Conservation (phyloP, 2,329 filamentous ascomycete species). For the Magnaporthiopsis incrustans region DNA sequence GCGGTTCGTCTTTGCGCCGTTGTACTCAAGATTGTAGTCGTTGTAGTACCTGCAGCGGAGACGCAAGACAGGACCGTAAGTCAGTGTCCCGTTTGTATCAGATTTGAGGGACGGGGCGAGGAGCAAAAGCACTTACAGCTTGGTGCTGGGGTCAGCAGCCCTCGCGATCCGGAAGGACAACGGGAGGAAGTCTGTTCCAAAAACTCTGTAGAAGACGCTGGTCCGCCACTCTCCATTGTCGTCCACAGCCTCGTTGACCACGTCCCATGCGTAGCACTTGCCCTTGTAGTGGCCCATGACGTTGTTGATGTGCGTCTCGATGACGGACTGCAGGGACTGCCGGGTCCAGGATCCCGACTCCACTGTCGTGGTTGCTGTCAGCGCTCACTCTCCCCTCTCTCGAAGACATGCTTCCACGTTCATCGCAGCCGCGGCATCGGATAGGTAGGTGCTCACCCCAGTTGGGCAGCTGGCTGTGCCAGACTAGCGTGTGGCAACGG, state of each 20-base stretch:
- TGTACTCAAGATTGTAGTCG: conserved; percentile 39
- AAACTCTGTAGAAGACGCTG: conserved; percentile 33
- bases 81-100: background rate
- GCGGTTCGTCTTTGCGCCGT: conserved; percentile 20
- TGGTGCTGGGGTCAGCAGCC: conserved; percentile 28
- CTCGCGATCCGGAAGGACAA: conserved; percentile 37
- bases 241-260: conserved; percentile 44
- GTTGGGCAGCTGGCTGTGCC: conserved; percentile 43
- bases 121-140: background rate
- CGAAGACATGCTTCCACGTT: background rate
- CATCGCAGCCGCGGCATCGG: background rate
- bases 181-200: conserved; percentile 38
- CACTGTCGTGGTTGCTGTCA: conserved; percentile 18
- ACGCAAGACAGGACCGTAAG: background rate
- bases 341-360: conserved; percentile 37
- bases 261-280: conserved; percentile 37
- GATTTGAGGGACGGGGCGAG: background rate
- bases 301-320: conserved; percentile 41
- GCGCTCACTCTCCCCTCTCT: background rate
- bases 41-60: conserved; percentile 41
- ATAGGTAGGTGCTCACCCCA: conserved; percentile 30
- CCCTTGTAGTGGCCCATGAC: conserved; percentile 33
- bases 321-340: conserved; percentile 35
- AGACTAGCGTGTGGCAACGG: conserved; percentile 54
- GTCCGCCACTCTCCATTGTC: conserved; percentile 36